phyloP scores from a whole-genome alignment of 2,329 filamentous ascomycete species.

The Pseudogymnoascus sp. region DNA sequence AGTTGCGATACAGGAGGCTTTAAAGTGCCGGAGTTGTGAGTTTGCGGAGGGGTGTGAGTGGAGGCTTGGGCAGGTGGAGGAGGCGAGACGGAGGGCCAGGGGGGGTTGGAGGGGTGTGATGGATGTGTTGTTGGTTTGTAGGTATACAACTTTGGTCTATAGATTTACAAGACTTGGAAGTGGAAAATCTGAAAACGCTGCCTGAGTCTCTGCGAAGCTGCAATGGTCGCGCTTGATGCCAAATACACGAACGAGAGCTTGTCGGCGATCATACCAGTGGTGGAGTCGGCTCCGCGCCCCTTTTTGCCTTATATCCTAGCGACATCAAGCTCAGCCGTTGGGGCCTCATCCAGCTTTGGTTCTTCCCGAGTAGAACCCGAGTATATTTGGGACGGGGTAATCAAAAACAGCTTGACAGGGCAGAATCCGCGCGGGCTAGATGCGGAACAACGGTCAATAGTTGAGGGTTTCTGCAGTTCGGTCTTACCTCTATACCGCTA shows the following conservation, averaged over 20 bases:
- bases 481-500: no score
- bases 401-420: background rate
- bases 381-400: background rate
- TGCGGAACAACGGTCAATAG: no score
- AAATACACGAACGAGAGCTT: background rate
- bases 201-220: no score
- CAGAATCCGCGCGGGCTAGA: background rate
- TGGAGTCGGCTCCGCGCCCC: background rate
- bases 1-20: conserved; percentile 75
- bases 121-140: no score
- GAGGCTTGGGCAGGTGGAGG: conserved; percentile 61
- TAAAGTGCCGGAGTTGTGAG: conserved; percentile 79
- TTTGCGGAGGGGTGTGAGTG: conserved; percentile 74
- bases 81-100: conserved; percentile 30
- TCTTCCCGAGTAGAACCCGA: background rate
- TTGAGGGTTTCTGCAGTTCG: no score
- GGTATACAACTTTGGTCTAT: no score
- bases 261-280: background rate
- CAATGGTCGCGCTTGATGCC: no score
- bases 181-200: no score
- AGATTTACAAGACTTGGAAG: no score
- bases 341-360: background rate
- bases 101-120: background rate
- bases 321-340: background rate
- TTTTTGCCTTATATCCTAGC: background rate